A percentile compares a stretch with the other conserved stretches of the same genome.
phyloP scores from a whole-genome alignment of 768 basidiomycete genomes.

The Lactarius akahatsu region DNA sequence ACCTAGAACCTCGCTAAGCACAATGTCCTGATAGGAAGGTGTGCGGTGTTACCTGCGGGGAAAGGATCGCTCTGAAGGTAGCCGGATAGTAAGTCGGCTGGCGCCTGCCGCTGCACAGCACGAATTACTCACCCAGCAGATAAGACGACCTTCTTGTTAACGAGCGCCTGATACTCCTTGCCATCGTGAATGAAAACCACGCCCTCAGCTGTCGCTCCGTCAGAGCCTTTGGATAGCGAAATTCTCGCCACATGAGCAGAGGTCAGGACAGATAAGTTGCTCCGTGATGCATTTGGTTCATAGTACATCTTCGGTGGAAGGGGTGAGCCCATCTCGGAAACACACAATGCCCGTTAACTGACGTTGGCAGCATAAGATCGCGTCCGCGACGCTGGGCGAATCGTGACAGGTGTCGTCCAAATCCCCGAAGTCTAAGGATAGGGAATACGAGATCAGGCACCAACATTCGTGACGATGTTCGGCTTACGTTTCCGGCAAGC shows the following conservation, averaged over 20 bases:
- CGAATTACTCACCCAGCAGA: conserved; percentile 23
- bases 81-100: neutral
- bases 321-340: neutral
- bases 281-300: conserved; percentile 28
- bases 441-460: neutral
- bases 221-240: conserved; percentile 5
- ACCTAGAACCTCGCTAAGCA: conserved; percentile 11
- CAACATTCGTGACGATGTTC: neutral
- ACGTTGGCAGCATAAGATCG: conserved; percentile 26
- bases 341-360: neutral
- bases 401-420: conserved; percentile 18
- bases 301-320: conserved; percentile 27
- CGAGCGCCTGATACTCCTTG: conserved; percentile 17
- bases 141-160: conserved; percentile 23
- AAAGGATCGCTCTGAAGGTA: conserved; percentile 16
- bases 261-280: conserved; percentile 30
- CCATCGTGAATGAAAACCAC: conserved; percentile 22
- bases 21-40: neutral
- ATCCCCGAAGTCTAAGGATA: conserved; percentile 14
- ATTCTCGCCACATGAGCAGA: conserved; percentile 24
- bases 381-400: conserved; percentile 13
- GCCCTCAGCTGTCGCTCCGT: conserved; percentile 7
- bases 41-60: conserved; percentile 18
- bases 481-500: conserved; percentile 25
- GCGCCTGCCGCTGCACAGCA: neutral